Evolutionary conservation across 2,329 filamentous ascomycete genomes (phyloP).

Genomic region (Alternaria ethzedia): DNA sequence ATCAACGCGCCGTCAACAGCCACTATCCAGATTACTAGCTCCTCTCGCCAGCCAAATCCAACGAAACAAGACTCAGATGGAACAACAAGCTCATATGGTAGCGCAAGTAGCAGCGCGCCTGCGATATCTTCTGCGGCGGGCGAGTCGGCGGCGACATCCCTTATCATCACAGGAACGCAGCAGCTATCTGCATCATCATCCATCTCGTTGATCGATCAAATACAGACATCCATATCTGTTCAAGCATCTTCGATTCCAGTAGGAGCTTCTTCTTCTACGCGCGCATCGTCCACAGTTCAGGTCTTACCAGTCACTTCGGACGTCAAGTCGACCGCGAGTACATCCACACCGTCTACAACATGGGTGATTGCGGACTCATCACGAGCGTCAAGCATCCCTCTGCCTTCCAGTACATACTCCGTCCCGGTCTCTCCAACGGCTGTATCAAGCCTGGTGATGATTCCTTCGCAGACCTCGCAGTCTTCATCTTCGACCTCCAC

Average conservation of each 20-base stretch:
- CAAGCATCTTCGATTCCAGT: background rate
- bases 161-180: background rate
- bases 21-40: background rate
- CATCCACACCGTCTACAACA: background rate
- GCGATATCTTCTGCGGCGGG: background rate
- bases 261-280: background rate
- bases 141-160: background rate
- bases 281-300: background rate
- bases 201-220: background rate
- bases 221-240: background rate
- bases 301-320: background rate
- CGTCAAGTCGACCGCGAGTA: background rate
- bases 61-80: background rate
- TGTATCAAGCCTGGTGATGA: background rate
- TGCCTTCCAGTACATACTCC: too few relatives aligned
- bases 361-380: background rate
- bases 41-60: background rate
- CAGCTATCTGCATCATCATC: background rate
- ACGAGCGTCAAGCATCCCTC: background rate
- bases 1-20: background rate
- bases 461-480: background rate
- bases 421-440: background rate
- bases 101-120: background rate
- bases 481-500: background rate
- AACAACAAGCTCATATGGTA: background rate